A percentile compares a stretch with the other conserved stretches of the same genome.
phyloP scores from a whole-genome alignment of 2,329 filamentous ascomycete genomes.

The Alternaria postmessia region DNA sequence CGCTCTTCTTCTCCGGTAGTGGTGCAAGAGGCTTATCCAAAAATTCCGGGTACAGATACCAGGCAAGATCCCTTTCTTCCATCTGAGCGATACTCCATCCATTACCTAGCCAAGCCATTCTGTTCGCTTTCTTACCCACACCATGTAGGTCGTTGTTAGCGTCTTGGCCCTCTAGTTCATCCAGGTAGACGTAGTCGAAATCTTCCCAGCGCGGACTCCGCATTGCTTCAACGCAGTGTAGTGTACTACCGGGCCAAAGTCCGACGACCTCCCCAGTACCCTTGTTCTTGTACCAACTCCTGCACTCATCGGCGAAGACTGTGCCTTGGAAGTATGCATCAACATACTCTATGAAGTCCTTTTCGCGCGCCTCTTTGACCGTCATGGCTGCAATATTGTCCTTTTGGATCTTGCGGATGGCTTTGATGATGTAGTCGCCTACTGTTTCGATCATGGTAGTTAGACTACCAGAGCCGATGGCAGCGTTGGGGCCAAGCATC shows the following conservation, averaged over 20 bases:
- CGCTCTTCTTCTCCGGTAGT: conserved; percentile 51
- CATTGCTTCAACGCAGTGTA: conserved; percentile 46
- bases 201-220: conserved; percentile 48
- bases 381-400: conserved; percentile 53
- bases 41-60: conserved; percentile 54
- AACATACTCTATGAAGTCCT: conserved; percentile 42
- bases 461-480: conserved; percentile 51
- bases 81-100: conserved; percentile 38
- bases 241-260: conserved; percentile 45
- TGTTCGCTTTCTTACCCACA: conserved; percentile 33
- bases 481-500: conserved; percentile 54
- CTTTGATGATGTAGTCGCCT: conserved; percentile 51
- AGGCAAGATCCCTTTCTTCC: conserved; percentile 50
- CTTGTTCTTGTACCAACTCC: conserved; percentile 48
- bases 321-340: conserved; percentile 47
- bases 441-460: conserved; percentile 54
- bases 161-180: conserved; percentile 23
- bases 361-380: conserved; percentile 34
- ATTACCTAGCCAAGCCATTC: conserved; percentile 46
- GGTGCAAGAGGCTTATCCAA: conserved; percentile 45
- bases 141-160: conserved; percentile 12
- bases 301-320: conserved; percentile 45
- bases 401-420: conserved; percentile 54
- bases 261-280: conserved; percentile 39
- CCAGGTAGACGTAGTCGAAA: conserved; percentile 41